These are phyloP conservation scores for Clarireedia hainanense DNA, from an alignment of 2,329 filamentous ascomycete species.

Conservation along the genomic window DNA sequence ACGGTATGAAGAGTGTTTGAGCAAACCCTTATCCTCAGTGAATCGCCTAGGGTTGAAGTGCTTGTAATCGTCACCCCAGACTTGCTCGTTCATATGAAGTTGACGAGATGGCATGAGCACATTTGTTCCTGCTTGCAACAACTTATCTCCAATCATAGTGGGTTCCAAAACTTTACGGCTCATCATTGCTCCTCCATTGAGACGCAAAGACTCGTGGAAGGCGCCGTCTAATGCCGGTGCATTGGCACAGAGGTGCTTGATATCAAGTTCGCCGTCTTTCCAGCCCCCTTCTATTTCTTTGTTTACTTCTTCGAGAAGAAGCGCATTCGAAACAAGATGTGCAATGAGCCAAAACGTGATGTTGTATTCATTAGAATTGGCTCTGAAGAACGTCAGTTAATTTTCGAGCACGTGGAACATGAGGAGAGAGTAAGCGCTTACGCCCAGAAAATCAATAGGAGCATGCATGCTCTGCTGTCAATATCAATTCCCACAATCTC, in stretches of 20 bases:
- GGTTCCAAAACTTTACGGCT: not conserved
- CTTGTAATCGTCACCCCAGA: conserved; percentile 4
- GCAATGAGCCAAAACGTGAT: conserved; percentile 9
- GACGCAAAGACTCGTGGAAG: conserved; percentile 6
- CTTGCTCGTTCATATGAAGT: conserved; percentile 4
- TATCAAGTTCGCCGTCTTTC: not conserved
- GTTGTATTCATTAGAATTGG: conserved; percentile 9
- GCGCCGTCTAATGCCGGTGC: conserved; percentile 1
- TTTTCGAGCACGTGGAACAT: not conserved
- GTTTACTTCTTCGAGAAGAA: not conserved
- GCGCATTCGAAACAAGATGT: not conserved
- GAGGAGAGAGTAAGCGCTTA: not conserved
- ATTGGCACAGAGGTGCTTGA: not conserved
- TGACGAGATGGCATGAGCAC: conserved; percentile 9
- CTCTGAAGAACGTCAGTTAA: not conserved
- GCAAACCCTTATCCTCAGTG: not conserved
- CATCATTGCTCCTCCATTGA: conserved; percentile 4
- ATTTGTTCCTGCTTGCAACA: conserved; percentile 1
- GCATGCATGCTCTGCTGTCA: not conserved
- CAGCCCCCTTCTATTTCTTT: not conserved
- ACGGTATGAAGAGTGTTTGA: conserved; percentile 3
- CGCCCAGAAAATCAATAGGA: conserved; percentile 4
- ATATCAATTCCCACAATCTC: conserved; percentile 1
- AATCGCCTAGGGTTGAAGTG: conserved; percentile 5
- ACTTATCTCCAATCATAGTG: not conserved